These are phyloP conservation scores for Cutaneotrichosporon cyanovorans DNA, from an alignment of 1,284 basidiomycete genomes.

Conservation along the genomic window DNA sequence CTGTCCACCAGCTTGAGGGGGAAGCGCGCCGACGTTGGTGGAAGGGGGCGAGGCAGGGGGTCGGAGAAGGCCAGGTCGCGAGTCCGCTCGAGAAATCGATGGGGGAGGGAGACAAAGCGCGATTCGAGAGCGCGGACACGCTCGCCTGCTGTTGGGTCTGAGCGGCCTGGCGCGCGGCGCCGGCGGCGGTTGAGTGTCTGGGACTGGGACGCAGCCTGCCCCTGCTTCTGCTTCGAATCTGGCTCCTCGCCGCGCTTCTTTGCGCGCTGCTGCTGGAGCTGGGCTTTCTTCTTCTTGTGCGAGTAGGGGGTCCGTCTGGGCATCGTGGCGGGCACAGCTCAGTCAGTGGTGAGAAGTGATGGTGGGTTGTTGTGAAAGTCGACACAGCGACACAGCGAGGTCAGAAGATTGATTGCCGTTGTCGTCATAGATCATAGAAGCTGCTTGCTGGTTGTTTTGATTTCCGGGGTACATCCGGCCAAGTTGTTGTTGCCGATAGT, in stretches of 20 bases:
- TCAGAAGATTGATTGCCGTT: too few relatives aligned
- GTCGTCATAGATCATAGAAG: too few relatives aligned
- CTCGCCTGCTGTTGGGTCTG: background rate
- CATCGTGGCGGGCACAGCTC: background rate
- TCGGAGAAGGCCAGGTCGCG: conserved; percentile 54
- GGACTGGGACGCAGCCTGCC: too few relatives aligned
- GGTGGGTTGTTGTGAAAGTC: background rate
- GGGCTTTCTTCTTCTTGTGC: conserved; percentile 60
- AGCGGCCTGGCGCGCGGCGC: background rate
- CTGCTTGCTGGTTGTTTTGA: too few relatives aligned
- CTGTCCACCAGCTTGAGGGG: conserved; percentile 28
- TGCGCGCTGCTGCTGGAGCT: conserved; percentile 65
- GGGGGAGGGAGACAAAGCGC: conserved; percentile 60
- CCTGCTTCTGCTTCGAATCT: too few relatives aligned
- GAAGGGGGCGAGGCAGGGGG: conserved; percentile 56
- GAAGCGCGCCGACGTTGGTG: conserved; percentile 49
- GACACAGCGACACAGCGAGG: too few relatives aligned
- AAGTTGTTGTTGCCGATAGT: too few relatives aligned
- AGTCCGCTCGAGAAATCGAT: conserved; percentile 59
- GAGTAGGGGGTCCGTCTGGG: conserved; percentile 43
- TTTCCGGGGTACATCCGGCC: too few relatives aligned
- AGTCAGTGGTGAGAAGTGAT: background rate
- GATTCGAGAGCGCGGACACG: background rate
- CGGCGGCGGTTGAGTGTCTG: background rate
- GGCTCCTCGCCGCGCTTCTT: conserved; percentile 59